A percentile compares a stretch with the other conserved stretches of the same genome.
These are phyloP conservation scores for Candida qinlingensis DNA, from an alignment of 805 yeast genomes.

Conservation along the genomic window DNA sequence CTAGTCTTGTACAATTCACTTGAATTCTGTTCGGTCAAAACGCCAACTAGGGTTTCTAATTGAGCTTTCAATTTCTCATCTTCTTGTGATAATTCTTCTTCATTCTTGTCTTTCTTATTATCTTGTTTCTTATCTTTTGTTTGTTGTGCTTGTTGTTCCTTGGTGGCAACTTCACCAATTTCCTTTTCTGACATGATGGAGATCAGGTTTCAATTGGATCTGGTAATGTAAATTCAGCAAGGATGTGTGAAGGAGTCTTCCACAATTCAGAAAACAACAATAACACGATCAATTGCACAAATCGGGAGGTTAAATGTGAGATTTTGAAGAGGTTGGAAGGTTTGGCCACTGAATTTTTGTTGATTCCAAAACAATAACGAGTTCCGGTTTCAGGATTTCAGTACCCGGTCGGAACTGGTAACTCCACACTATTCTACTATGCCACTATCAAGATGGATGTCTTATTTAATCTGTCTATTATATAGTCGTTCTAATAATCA, in stretches of 20 bases:
- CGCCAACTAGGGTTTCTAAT: constrained; percentile 80
- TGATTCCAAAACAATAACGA: background rate
- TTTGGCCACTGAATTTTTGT: constrained; percentile 7
- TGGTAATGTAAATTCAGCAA: background rate
- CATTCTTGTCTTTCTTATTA: constrained; percentile 29
- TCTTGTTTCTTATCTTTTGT: constrained; percentile 11
- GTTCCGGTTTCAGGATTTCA: background rate
- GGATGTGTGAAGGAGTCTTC: no score
- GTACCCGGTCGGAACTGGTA: background rate
- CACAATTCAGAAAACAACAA: no score
- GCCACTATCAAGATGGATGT: no score
- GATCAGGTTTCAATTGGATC: background rate
- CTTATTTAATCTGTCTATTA: background rate
- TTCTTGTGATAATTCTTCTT: constrained; percentile 89
- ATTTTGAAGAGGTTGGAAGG: no score
- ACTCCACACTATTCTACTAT: background rate
- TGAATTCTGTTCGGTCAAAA: constrained; percentile 50
- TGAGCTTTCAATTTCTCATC: constrained; percentile 84
- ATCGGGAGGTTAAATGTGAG: no score
- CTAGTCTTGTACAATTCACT: constrained; percentile 45
- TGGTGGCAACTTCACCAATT: constrained; percentile 25
- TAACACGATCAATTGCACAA: no score
- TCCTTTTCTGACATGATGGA: constrained; percentile 13
- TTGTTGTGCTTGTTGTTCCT: constrained; percentile 11
- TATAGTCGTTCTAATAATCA: background rate